Base-by-base conservation (phyloP, 495 filamentous ascomycete genomes). In the Barbatosphaeria neglecta region DNA sequence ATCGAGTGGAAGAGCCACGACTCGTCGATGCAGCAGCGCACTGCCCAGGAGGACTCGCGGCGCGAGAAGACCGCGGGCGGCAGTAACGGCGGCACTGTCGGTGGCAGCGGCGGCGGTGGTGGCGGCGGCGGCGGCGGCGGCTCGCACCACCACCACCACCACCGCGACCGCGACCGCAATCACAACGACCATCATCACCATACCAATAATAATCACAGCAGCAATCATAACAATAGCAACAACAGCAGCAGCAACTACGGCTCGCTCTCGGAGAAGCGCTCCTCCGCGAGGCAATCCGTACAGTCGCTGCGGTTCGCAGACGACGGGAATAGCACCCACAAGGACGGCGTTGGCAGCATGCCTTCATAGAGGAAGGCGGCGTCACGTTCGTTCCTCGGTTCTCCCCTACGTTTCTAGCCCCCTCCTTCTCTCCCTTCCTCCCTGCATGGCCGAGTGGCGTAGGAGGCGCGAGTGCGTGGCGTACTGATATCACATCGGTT, bases 1-100 rank as follows among this genome's bases (percentile, higher is more conserved):
- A 80, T 98, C 45, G 79, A 90, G 49, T 98, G 87, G 83, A 93
- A 94, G 69, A 88, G 84, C 58, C 92, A 98, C 58, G 90, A 84
- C 48, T 68, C 73, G 16, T 87, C 83, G 63, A 87, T 90, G 51
- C 82, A 84, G 49, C 85, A 90, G 61, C 80, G 85, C 45, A 84
- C 76, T 10, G 81, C 82, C 22, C 86, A 89, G 46, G 85, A 90
- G 59, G 84, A 89, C 57, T 82, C 84, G 45, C 83, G 85, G 49
- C 83, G 86, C 43, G 85, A 89, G 48, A 89, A 89, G 59, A 66
- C 73, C 13, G 22, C 10, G 18, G 64, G 71, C 24, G 66, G 72
- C 27, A 68, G 65, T 45, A 59, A 71, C 45, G 61, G 69, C 50
- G 49, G n/a, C n/a, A n/a, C n/a, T n/a, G n/a, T n/a, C 27, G 27